Evolutionary conservation across 2,329 filamentous ascomycete genomes (phyloP).

Genomic region (Ciborinia camelliae): DNA sequence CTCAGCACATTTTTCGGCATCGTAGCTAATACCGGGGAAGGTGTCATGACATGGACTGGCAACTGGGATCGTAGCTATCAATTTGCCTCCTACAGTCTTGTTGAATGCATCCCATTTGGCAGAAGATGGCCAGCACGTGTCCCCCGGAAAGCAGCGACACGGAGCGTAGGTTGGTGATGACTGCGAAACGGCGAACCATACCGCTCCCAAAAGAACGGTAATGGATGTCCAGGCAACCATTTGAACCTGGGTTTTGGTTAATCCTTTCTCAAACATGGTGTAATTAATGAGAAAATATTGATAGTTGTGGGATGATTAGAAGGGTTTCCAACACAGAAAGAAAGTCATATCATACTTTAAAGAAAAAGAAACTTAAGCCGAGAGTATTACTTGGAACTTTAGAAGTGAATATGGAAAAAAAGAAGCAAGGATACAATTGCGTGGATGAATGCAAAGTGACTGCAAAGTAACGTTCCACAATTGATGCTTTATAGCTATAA

Average conservation of each 20-base stretch:
- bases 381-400: too few species aligned
- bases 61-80: conserved; percentile 24
- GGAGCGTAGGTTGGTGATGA: neutral
- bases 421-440: neutral
- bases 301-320: neutral
- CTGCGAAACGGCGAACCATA: conserved; percentile 9
- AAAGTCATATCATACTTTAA: neutral
- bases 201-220: neutral
- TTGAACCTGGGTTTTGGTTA: neutral
- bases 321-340: neutral
- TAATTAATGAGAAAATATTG: neutral
- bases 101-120: conserved; percentile 23
- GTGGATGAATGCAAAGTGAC: too few species aligned
- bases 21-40: conserved; percentile 11
- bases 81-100: conserved; percentile 20
- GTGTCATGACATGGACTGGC: conserved; percentile 22
- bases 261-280: neutral
- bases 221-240: conserved; percentile 5
- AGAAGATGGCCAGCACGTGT: conserved; percentile 23
- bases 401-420: too few species aligned
- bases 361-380: too few species aligned
- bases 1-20: conserved; percentile 21
- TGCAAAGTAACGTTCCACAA: too few species aligned
- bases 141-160: conserved; percentile 23
- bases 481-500: too few species aligned